phyloP scores from a whole-genome alignment of 495 filamentous ascomycete genomes.

The Wilcoxina mikolae region DNA sequence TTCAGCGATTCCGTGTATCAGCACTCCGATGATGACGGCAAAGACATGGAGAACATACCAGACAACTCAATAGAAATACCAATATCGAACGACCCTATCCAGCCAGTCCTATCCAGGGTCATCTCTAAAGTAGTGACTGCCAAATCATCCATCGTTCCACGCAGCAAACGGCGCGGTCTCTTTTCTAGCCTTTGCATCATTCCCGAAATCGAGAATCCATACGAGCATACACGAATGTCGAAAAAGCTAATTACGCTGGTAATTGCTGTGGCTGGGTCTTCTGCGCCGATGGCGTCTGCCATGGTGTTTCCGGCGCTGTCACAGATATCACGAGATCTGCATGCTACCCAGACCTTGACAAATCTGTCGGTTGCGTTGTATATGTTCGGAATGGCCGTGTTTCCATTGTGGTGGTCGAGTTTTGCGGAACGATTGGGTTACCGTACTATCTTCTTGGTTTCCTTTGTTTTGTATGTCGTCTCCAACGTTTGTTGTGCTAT shows the following conservation, averaged over 20 bases:
- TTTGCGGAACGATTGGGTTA: conserved; percentile 76
- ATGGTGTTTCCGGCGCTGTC: conserved; percentile 70
- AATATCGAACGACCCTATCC: not conserved
- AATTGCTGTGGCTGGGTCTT: conserved; percentile 58
- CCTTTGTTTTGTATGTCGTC: conserved; percentile 65
- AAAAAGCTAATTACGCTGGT: conserved; percentile 83
- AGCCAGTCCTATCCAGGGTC: not conserved
- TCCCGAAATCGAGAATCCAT: conserved; percentile 67
- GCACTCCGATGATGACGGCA: not conserved
- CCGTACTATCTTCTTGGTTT: conserved; percentile 70
- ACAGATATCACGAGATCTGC: conserved; percentile 50
- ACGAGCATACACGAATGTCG: conserved; percentile 50
- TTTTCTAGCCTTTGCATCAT: conserved; percentile 57
- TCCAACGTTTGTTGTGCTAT: conserved; percentile 62
- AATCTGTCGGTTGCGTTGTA: conserved; percentile 52
- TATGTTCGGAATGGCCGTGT: conserved; percentile 82
- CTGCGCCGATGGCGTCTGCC: conserved; percentile 70
- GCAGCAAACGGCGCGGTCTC: conserved; percentile 56
- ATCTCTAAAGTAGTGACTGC: conserved; percentile 12
- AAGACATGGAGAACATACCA: not conserved
- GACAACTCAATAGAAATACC: not conserved
- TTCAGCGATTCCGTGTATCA: too few relatives aligned
- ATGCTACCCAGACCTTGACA: conserved; percentile 59
- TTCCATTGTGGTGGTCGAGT: conserved; percentile 87
- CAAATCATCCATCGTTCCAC: conserved; percentile 42